Conservation (phyloP, 805 yeast genomes). For the Candida qinlingensis region DNA sequence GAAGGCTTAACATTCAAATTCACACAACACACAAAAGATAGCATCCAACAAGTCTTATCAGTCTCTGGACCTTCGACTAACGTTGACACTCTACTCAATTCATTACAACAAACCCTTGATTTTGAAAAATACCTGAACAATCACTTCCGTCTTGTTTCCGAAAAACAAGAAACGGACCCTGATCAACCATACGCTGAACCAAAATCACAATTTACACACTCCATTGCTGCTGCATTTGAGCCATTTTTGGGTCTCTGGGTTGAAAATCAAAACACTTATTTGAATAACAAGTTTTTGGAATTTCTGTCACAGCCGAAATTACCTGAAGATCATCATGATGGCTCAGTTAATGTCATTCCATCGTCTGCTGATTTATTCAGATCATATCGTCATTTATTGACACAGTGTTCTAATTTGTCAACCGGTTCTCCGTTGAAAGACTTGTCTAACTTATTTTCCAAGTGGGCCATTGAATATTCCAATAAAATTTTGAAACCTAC, state of each 20-base stretch:
- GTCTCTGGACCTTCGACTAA: slow-evolving; percentile 40
- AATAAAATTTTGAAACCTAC: slow-evolving; percentile 43
- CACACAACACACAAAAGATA: slow-evolving; percentile 63
- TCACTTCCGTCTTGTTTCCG: slow-evolving; percentile 44
- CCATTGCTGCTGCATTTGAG: slow-evolving; percentile 66
- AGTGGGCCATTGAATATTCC: slow-evolving; percentile 58
- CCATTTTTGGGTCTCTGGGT: slow-evolving; percentile 87
- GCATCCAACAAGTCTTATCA: slow-evolving; percentile 50
- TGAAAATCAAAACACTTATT: slow-evolving; percentile 65
- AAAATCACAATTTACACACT: slow-evolving; percentile 31
- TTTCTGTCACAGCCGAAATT: slow-evolving; percentile 56
- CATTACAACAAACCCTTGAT: slow-evolving; percentile 73
- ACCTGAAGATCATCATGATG: slow-evolving; percentile 41
- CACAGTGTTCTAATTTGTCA: slow-evolving; percentile 58
- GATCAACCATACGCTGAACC: slow-evolving; percentile 4
- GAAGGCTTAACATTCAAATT: slow-evolving; percentile 55
- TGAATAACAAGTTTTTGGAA: slow-evolving; percentile 58
- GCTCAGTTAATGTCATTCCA: slow-evolving; percentile 64
- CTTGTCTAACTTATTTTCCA: slow-evolving; percentile 55
- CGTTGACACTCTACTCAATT: slow-evolving; percentile 59
- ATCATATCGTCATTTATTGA: slow-evolving; percentile 62
- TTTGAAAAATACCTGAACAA: slow-evolving; percentile 72
- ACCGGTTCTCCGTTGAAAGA: slow-evolving; percentile 37
- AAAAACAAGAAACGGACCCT: slow-evolving; percentile 8
- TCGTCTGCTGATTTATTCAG: slow-evolving; percentile 87